A percentile compares a stretch with the other conserved stretches of the same genome.
Conservation (phyloP, 768 basidiomycete species). For the Phylloporus sp. region DNA sequence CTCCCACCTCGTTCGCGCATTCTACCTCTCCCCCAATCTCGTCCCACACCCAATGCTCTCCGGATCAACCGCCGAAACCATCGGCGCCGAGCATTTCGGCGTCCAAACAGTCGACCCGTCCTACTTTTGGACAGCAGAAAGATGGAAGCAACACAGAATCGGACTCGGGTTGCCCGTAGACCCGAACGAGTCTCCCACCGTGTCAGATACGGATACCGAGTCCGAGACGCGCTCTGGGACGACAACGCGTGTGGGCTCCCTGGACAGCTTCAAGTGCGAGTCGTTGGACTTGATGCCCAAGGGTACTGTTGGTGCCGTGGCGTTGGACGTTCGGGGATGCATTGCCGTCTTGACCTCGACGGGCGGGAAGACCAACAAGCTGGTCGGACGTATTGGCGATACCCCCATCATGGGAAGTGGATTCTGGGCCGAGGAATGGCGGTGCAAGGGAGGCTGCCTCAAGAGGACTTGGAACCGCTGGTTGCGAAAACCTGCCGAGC, state of each 20-base stretch:
- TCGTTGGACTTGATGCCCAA: conserved; percentile 57
- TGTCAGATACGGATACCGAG: conserved; percentile 13
- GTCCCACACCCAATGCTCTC: conserved; percentile 70
- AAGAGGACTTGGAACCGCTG: conserved; percentile 39
- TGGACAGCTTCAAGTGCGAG: conserved; percentile 12
- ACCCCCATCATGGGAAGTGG: conserved; percentile 75
- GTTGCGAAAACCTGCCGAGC: conserved; percentile 28
- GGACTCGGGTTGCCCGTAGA: conserved; percentile 72
- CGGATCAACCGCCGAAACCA: conserved; percentile 54
- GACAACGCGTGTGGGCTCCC: conserved; percentile 16
- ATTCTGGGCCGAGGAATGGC: conserved; percentile 85
- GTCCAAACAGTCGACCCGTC: conserved; percentile 60
- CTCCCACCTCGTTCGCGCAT: conserved; percentile 58
- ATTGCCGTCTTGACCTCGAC: conserved; percentile 73
- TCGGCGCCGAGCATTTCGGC: conserved; percentile 50
- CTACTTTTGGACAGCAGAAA: conserved; percentile 70
- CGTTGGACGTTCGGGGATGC: conserved; percentile 68
- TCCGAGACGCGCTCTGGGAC: conserved; percentile 3
- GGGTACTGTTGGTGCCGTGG: conserved; percentile 84
- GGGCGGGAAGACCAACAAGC: conserved; percentile 78
- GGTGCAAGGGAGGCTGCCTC: conserved; percentile 27
- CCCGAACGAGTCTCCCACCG: conserved; percentile 41
- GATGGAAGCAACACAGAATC: conserved; percentile 74
- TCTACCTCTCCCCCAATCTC: conserved; percentile 64
- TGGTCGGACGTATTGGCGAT: conserved; percentile 78